Evolutionary conservation across 2,329 filamentous ascomycete species (phyloP).

Genomic region (Gliomastix tumulicola): DNA sequence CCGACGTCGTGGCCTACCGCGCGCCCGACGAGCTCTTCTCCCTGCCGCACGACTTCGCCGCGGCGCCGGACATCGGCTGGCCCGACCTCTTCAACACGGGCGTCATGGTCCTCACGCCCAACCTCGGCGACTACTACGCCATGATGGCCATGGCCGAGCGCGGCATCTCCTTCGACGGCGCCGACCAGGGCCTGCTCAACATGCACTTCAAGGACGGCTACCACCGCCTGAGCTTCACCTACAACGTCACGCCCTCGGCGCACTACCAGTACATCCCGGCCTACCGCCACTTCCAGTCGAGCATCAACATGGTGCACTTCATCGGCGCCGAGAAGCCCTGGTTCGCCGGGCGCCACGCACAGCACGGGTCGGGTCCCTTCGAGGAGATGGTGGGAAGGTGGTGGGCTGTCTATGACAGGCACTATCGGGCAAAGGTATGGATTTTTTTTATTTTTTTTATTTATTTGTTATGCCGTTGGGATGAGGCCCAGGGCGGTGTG

Average conservation of each 20-base stretch:
- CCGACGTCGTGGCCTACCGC: conserved; percentile 84
- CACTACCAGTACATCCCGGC: conserved; percentile 97
- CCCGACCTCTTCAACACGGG: conserved; percentile 98
- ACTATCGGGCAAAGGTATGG: conserved; percentile 59
- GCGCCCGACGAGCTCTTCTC: conserved; percentile 91
- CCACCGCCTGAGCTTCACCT: conserved; percentile 86
- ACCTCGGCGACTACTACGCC: conserved; percentile 81
- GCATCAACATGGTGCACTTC: conserved; percentile 88
- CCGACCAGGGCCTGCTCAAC: conserved; percentile 92
- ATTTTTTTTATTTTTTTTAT: too few relatives aligned
- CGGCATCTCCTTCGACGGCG: conserved; percentile 92
- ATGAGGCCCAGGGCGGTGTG: neutral
- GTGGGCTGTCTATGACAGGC: conserved; percentile 91
- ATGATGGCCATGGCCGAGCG: conserved; percentile 76
- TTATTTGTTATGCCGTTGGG: neutral
- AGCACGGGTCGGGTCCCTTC: conserved; percentile 56
- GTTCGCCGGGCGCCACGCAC: conserved; percentile 54
- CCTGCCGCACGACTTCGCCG: conserved; percentile 50
- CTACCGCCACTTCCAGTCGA: conserved; percentile 85
- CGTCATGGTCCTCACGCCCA: conserved; percentile 84
- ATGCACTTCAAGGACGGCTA: conserved; percentile 82
- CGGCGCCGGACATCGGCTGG: conserved; percentile 94
- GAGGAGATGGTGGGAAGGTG: conserved; percentile 79
- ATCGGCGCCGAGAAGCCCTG: conserved; percentile 91
- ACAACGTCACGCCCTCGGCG: conserved; percentile 94